Evolutionary conservation across 345 rosid genomes (phyloP).

Genomic region (Populus alba): DNA sequence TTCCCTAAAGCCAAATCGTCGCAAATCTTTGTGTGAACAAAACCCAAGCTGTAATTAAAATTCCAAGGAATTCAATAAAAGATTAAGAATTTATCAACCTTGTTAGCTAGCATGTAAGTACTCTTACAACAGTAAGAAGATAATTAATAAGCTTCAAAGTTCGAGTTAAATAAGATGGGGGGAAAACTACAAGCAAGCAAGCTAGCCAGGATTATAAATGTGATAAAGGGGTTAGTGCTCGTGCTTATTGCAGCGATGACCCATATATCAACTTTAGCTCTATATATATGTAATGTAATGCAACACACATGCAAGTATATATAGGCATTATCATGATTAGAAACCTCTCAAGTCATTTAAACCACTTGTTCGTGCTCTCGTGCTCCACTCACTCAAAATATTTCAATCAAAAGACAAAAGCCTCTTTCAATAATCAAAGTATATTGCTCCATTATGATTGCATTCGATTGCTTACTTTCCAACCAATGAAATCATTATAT

Average conservation of each 20-base stretch:
- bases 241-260: background rate
- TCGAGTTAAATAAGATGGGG: background rate
- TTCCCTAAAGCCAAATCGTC: background rate
- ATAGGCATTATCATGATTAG: slow-evolving; percentile 1
- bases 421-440: background rate
- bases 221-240: background rate
- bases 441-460: slow-evolving; percentile 8
- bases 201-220: background rate
- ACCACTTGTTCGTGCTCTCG: slow-evolving; percentile 17
- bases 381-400: slow-evolving; percentile 13
- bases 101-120: background rate
- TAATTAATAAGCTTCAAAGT: background rate
- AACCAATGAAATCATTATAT: slow-evolving; percentile 1
- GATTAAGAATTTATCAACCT: background rate
- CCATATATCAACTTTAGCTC: background rate
- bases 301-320: background rate
- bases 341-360: slow-evolving; percentile 1
- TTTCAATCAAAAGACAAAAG: slow-evolving; percentile 1
- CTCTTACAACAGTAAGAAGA: background rate
- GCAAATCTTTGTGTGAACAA: background rate
- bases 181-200: background rate
- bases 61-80: too few species aligned
- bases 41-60: background rate
- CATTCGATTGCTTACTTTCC: background rate
- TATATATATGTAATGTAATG: background rate